Base-by-base conservation (phyloP, 305 asterid genomes). In the Ilex paraguariensis region DNA sequence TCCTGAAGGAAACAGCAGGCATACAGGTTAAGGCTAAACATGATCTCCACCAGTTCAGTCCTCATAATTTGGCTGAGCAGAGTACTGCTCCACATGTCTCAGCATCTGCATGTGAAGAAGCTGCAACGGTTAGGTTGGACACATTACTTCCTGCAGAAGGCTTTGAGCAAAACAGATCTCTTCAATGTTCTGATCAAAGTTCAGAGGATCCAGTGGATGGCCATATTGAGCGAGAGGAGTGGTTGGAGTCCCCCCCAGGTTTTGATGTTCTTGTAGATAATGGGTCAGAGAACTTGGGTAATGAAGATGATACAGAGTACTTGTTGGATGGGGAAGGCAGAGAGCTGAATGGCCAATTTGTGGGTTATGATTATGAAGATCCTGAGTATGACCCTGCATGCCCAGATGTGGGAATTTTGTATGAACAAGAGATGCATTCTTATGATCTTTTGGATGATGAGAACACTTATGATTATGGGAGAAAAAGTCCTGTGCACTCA, bases 231-330 rank as follows among this genome's bases (percentile, higher is more conserved):
- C 54, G 60, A 45, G 82, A 69, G 31, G 82, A 73, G 57, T 54
- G 70, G 75, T 58, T 65, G 66, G 81, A 77, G 48, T 69, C 82
- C 42, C 64, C 80, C 56, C 77, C 77, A 32, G 79, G 79, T 5
- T 73, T 78, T 63, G 83, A 78, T 71, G 80, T 75, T 61, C 73
- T 78, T 59, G 80, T 78, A 42, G 67, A 62, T 60, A 64, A 69
- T 72, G 9, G 70, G 62, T 50, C 79, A 13, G 75, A 68, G 57
- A 77, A 65, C 10, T 60, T 59, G 49, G 60, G 31, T 45, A 67
- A 69, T 44, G 81, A 60, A 62, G 75, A 70, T 40, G 78, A 72
- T 53, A 66, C 66, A 0, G 59, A 57, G 36, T 69, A 65, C 57
- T 12, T 59, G 31, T 45, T 53, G 54, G 42, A 77, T 56, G 16